A percentile compares a stretch with the other conserved stretches of the same genome.
Conservation (phyloP, 106 monocot genomes). For the Acorus calamus region DNA sequence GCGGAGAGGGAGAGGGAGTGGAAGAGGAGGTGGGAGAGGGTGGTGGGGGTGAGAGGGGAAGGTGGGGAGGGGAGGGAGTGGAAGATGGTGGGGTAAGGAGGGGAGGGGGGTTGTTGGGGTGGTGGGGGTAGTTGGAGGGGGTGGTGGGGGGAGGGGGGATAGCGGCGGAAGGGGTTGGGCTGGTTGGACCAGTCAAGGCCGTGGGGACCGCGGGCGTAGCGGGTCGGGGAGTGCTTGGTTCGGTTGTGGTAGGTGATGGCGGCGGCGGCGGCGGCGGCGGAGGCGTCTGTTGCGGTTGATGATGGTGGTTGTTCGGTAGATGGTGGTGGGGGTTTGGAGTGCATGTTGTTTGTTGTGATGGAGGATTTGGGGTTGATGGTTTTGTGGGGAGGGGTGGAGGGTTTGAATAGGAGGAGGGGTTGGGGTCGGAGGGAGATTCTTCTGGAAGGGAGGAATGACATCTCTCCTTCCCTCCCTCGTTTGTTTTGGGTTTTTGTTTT, state of each 20-base stretch:
- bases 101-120: constrained; percentile 21
- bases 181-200: constrained; percentile 99
- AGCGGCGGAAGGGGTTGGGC: constrained; percentile 89
- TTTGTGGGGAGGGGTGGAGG: no score
- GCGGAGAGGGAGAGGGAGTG: constrained; percentile 95
- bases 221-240: constrained; percentile 80
- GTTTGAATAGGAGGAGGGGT: no score
- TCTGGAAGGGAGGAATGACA: no score
- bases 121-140: constrained; percentile 14
- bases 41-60: constrained; percentile 23
- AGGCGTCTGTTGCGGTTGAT: no score
- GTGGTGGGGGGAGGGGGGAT: constrained; percentile 8
- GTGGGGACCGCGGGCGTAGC: constrained; percentile 80
- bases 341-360: no score
- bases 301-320: no score
- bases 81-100: constrained; percentile 17
- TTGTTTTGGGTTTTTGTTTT: no score
- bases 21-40: constrained; percentile 21
- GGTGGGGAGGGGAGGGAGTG: constrained; percentile 11
- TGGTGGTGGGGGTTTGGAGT: no score
- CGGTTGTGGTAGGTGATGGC: constrained; percentile 60
- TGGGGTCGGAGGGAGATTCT: no score
- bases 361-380: no score
- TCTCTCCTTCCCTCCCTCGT: no score
- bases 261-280: no score